A percentile compares a stretch with the other conserved stretches of the same genome.
Conservation (phyloP, 2,329 filamentous ascomycete genomes). For the Nemania bipapillata region DNA sequence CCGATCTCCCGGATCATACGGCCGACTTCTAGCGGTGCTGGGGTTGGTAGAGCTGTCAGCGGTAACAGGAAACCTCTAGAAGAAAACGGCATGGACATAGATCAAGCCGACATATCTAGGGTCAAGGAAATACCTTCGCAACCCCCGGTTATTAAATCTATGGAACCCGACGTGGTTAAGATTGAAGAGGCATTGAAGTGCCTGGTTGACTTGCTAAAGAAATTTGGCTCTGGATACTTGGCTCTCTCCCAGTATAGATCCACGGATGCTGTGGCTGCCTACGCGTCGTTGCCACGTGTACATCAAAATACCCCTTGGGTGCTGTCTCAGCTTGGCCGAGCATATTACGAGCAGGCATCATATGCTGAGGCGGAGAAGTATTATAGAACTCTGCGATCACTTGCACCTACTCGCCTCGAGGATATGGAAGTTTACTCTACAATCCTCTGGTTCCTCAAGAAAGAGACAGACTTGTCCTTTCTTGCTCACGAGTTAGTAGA, state of each 20-base stretch:
- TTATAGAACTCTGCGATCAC: slow-evolving; percentile 80
- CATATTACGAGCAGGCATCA: slow-evolving; percentile 88
- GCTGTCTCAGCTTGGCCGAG: slow-evolving; percentile 86
- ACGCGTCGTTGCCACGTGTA: slow-evolving; percentile 73
- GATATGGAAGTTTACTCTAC: slow-evolving; percentile 99
- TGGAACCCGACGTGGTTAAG: slow-evolving; percentile 67
- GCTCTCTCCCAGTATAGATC: slow-evolving; percentile 82
- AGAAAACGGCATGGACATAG: slow-evolving; percentile 74
- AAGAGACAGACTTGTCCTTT: slow-evolving; percentile 90
- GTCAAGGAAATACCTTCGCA: slow-evolving; percentile 58
- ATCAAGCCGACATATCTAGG: slow-evolving; percentile 70
- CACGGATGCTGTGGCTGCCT: slow-evolving; percentile 77
- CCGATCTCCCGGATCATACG: slow-evolving; percentile 74
- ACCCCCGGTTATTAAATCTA: slow-evolving; percentile 54
- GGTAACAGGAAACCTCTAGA: slow-evolving; percentile 83
- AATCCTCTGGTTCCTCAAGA: slow-evolving; percentile 97
- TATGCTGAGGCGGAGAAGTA: slow-evolving; percentile 88
- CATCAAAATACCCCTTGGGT: slow-evolving; percentile 96
- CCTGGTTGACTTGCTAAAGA: slow-evolving; percentile 82
- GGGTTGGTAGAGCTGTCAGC: slow-evolving; percentile 86
- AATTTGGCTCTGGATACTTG: slow-evolving; percentile 83
- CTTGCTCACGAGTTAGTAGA: slow-evolving; percentile 91
- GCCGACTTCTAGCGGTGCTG: slow-evolving; percentile 72
- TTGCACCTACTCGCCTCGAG: slow-evolving; percentile 83
- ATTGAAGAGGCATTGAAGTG: slow-evolving; percentile 80